Percentiles rank a stretch among this genome's conserved stretches.
phyloP scores from a whole-genome alignment of 371 early-diverging fungal species.

The Coemansia sp. region DNA sequence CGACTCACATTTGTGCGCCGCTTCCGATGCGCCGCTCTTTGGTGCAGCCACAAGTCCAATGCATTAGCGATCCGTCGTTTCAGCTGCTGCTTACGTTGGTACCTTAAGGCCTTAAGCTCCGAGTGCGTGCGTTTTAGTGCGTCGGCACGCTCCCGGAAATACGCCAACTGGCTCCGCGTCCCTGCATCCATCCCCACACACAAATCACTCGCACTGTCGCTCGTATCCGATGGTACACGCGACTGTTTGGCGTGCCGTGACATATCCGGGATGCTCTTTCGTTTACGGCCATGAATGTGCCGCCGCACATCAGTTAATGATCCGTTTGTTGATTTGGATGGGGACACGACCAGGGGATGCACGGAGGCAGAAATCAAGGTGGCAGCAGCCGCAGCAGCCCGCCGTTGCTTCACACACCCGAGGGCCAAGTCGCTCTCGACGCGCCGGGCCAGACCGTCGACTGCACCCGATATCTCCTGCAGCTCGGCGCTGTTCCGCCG shows the following conservation, averaged over 20 bases:
- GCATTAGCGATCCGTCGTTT: slow-evolving; percentile 22
- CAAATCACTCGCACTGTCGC: slow-evolving; percentile 3
- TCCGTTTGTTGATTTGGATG: neutral
- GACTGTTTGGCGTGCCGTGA: slow-evolving; percentile 42
- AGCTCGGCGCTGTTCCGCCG: slow-evolving; percentile 1
- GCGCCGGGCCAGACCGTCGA: slow-evolving; percentile 39
- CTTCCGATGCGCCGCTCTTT: neutral
- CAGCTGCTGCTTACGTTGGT: slow-evolving; percentile 36
- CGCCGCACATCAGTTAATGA: neutral
- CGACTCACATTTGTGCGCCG: neutral
- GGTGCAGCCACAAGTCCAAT: slow-evolving; percentile 21
- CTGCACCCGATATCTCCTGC: slow-evolving; percentile 14
- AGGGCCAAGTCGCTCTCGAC: slow-evolving; percentile 38
- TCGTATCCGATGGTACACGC: slow-evolving; percentile 32
- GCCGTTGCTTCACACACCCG: slow-evolving; percentile 34
- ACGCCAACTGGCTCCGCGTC: slow-evolving; percentile 11
- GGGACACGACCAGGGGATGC: neutral
- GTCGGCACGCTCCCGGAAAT: slow-evolving; percentile 10
- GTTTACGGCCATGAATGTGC: slow-evolving; percentile 26
- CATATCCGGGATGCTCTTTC: slow-evolving; percentile 49
- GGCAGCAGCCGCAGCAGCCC: slow-evolving; percentile 36
- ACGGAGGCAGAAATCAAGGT: slow-evolving; percentile 28
- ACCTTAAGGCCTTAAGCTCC: slow-evolving; percentile 28
- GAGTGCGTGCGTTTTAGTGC: slow-evolving; percentile 17
- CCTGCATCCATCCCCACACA: neutral